These are phyloP conservation scores for Ogataea allantospora DNA, from an alignment of 805 yeast genomes.

Conservation along the genomic window DNA sequence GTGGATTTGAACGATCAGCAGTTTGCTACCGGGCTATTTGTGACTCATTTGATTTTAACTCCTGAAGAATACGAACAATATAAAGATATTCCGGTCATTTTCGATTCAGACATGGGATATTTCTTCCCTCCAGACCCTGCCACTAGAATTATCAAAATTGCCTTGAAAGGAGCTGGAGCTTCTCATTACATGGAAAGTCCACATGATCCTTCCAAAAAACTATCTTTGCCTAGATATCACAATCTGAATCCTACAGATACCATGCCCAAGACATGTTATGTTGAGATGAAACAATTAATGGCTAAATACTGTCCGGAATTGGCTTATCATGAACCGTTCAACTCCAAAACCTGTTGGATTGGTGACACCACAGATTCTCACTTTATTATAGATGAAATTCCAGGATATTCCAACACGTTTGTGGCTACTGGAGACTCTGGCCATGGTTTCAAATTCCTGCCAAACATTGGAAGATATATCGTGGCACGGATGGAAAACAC, in stretches of 20 bases:
- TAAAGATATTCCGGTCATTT: conserved; percentile 42
- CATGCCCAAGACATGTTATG: conserved; percentile 34
- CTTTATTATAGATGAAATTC: conserved; percentile 41
- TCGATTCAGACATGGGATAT: conserved; percentile 45
- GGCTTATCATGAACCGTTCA: conserved; percentile 34
- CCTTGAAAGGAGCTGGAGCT: conserved; percentile 38
- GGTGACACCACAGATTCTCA: conserved; percentile 43
- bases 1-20: conserved; percentile 34
- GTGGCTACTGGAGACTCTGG: conserved; percentile 52
- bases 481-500: conserved; percentile 31
- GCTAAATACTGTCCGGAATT: conserved; percentile 40
- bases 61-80: conserved; percentile 36
- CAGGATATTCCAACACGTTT: conserved; percentile 31
- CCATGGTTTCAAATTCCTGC: conserved; percentile 46
- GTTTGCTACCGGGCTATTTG: conserved; percentile 40
- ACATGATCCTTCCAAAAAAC: conserved; percentile 10
- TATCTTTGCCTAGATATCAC: conserved; percentile 40
- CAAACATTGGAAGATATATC: conserved; percentile 46
- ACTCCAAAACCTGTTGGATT: conserved; percentile 39
- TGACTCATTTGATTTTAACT: conserved; percentile 39
- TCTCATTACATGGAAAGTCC: conserved; percentile 23
- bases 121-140: conserved; percentile 49
- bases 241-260: conserved; percentile 35
- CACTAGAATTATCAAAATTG: conserved; percentile 39
- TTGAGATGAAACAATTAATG: conserved; percentile 34